phyloP scores from a whole-genome alignment of 768 basidiomycete genomes.

The Psilocybe subaeruginosa region DNA sequence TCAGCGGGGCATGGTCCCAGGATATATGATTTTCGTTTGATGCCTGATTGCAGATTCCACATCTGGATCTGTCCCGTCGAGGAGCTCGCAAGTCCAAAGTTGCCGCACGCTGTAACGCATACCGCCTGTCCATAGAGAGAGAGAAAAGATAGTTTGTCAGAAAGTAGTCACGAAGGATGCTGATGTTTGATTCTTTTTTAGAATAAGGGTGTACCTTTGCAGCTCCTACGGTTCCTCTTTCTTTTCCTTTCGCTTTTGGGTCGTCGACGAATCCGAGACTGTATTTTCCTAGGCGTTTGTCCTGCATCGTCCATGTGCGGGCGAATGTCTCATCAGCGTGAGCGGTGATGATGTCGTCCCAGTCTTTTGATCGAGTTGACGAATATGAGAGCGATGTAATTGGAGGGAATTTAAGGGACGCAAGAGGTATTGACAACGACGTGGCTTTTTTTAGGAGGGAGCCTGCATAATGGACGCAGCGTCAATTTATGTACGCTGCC shows the following conservation, averaged over 20 bases:
- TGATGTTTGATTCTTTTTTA: no score
- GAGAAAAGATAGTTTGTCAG: neutral
- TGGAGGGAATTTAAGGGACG: slow-evolving; percentile 83
- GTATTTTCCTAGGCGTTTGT: slow-evolving; percentile 81
- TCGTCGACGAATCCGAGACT: slow-evolving; percentile 63
- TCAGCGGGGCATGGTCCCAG: slow-evolving; percentile 67
- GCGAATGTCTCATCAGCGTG: slow-evolving; percentile 84
- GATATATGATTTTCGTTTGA: slow-evolving; percentile 76
- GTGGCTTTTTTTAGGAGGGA: slow-evolving; percentile 84
- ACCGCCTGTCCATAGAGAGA: slow-evolving; percentile 56
- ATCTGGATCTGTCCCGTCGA: slow-evolving; percentile 80
- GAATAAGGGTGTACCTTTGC: slow-evolving; percentile 59
- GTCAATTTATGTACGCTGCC: neutral
- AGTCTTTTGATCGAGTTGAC: slow-evolving; percentile 83
- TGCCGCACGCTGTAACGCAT: slow-evolving; percentile 92
- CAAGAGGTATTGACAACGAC: slow-evolving; percentile 73
- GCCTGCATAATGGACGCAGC: slow-evolving; percentile 44
- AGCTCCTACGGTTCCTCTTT: slow-evolving; percentile 49
- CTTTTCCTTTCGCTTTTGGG: slow-evolving; percentile 50
- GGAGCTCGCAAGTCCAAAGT: slow-evolving; percentile 88
- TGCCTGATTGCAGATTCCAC: slow-evolving; percentile 98
- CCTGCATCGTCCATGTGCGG: slow-evolving; percentile 85
- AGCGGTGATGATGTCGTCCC: slow-evolving; percentile 96
- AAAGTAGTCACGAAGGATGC: no score
- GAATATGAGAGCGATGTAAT: slow-evolving; percentile 82